These are phyloP conservation scores for Solanum chiquidenum DNA, from an alignment of 257 asterid genomes.

Conservation along the genomic window DNA sequence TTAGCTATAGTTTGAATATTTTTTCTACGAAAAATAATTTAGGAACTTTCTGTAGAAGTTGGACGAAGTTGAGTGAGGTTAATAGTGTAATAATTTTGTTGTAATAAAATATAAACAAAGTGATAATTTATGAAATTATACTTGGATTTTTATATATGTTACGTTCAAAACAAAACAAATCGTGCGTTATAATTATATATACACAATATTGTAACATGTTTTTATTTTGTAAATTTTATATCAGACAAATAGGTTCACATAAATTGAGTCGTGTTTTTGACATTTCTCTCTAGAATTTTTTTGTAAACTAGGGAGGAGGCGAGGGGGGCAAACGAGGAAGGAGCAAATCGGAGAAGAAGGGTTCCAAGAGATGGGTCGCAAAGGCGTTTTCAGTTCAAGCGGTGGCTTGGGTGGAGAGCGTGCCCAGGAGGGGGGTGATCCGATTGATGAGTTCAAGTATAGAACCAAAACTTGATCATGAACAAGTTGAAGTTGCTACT, in stretches of 20 bases:
- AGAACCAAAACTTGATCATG: background rate
- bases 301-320: conserved; percentile 28
- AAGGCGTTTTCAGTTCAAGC: conserved; percentile 35
- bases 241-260: background rate
- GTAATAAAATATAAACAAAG: background rate
- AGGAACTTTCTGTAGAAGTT: background rate
- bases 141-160: too few relatives aligned
- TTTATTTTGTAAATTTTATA: too few relatives aligned
- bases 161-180: background rate
- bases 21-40: background rate
- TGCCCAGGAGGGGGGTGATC: conserved; percentile 26
- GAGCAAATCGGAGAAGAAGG: conserved; percentile 49
- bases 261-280: background rate
- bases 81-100: background rate
- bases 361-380: conserved; percentile 46
- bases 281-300: too few relatives aligned
- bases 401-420: conserved; percentile 26
- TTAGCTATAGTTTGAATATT: background rate
- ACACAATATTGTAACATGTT: background rate
- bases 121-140: background rate
- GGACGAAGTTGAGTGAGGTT: background rate
- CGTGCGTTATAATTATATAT: background rate
- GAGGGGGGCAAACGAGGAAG: conserved; percentile 46
- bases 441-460: conserved; percentile 44
- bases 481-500: background rate